A percentile compares a stretch with the other conserved stretches of the same genome.
phyloP scores from a whole-genome alignment of 2,329 filamentous ascomycete genomes.

The Cytospora schulzeri region DNA sequence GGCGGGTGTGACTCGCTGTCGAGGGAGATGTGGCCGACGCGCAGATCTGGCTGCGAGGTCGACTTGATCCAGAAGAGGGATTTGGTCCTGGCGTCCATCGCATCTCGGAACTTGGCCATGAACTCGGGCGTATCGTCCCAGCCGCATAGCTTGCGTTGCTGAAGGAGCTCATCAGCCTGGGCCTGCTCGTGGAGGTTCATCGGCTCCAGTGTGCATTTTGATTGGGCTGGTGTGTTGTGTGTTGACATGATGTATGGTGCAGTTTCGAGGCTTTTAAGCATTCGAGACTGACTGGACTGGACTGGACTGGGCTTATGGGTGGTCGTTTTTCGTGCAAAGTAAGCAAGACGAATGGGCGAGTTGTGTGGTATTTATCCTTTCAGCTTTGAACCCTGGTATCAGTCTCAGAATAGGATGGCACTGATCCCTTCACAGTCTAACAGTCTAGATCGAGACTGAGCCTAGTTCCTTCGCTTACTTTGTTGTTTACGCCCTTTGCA shows the following conservation, averaged over 20 bases:
- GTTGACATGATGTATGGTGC: neutral
- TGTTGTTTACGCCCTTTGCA: too few species aligned
- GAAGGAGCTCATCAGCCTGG: slow-evolving; percentile 25
- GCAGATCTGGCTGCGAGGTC: slow-evolving; percentile 12
- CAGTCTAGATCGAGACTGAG: too few species aligned
- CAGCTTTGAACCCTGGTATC: too few species aligned
- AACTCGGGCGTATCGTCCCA: slow-evolving; percentile 16
- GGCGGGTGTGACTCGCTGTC: slow-evolving; percentile 15
- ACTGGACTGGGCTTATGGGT: too few species aligned
- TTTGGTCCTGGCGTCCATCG: slow-evolving; percentile 7
- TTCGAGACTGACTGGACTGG: too few species aligned
- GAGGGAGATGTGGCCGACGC: slow-evolving; percentile 21
- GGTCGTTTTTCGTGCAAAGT: neutral
- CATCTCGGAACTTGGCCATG: slow-evolving; percentile 2
- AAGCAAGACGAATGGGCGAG: too few species aligned
- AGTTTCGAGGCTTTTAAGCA: neutral
- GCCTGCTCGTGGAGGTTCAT: slow-evolving; percentile 21
- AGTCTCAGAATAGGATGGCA: too few species aligned
- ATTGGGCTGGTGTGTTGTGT: neutral
- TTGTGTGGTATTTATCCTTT: too few species aligned
- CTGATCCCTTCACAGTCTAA: too few species aligned
- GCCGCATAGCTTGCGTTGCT: slow-evolving; percentile 24
- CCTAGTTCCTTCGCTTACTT: too few species aligned
- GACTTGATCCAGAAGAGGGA: slow-evolving; percentile 22
- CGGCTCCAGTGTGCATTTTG: slow-evolving; percentile 22